These are phyloP conservation scores for Candida maesae DNA, from an alignment of 805 yeast genomes.

Conservation along the genomic window DNA sequence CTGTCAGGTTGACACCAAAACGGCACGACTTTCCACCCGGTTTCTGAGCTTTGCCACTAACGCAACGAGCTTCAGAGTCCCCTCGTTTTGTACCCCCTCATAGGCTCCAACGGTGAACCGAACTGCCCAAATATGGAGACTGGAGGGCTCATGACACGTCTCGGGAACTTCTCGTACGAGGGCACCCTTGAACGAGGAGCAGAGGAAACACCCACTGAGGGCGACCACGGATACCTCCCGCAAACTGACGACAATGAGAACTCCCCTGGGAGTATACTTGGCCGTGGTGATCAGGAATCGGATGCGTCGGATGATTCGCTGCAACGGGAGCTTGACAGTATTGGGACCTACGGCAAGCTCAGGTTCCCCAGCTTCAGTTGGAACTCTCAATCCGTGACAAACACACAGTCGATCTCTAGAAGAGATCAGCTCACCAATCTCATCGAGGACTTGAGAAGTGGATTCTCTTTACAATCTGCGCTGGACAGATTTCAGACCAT, in stretches of 20 bases:
- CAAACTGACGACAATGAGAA: neutral
- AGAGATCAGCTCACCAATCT: slow-evolving; percentile 31
- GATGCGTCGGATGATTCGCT: slow-evolving; percentile 36
- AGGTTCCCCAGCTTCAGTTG: slow-evolving; percentile 23
- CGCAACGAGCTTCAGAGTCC: no score
- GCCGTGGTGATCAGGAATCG: slow-evolving; percentile 11
- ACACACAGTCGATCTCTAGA: slow-evolving; percentile 16
- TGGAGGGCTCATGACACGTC: slow-evolving; percentile 1
- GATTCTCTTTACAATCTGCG: slow-evolving; percentile 48
- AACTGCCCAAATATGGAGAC: neutral
- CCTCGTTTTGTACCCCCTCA: neutral
- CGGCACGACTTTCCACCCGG: no score
- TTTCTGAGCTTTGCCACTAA: no score
- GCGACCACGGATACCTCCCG: slow-evolving; percentile 1
- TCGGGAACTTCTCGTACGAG: slow-evolving; percentile 5
- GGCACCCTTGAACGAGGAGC: neutral
- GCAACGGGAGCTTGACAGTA: slow-evolving; percentile 46
- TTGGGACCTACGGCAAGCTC: slow-evolving; percentile 37
- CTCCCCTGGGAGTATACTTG: slow-evolving; percentile 5
- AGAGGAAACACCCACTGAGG: slow-evolving; percentile 1
- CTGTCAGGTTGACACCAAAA: no score
- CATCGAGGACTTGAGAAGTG: slow-evolving; percentile 37
- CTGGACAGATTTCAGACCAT: slow-evolving; percentile 46
- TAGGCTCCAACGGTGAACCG: no score
- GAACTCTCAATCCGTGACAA: slow-evolving; percentile 4